These are phyloP conservation scores for Eucalyptus pumila DNA, from an alignment of 345 rosid species.

Conservation along the genomic window DNA sequence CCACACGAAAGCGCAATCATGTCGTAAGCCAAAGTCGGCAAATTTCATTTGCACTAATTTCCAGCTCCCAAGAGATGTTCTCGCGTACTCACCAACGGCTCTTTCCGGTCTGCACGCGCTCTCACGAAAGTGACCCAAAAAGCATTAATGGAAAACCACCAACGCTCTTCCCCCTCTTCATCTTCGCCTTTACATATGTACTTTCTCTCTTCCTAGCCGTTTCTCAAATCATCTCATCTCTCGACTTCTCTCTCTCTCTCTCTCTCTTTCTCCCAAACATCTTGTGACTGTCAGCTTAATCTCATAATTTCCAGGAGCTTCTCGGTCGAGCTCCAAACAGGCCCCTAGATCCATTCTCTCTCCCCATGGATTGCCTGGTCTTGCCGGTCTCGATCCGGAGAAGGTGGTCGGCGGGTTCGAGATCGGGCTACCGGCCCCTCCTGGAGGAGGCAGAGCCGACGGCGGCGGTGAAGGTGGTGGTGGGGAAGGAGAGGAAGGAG, in stretches of 20 bases:
- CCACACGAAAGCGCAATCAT: neutral
- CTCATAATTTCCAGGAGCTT: neutral
- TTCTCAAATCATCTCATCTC: neutral
- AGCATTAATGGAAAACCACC: neutral
- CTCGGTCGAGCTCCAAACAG: neutral
- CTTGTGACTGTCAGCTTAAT: neutral
- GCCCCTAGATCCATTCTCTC: too few species aligned
- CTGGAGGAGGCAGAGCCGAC: neutral
- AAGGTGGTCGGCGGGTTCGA: slow-evolving; percentile 18
- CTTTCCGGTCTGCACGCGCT: neutral
- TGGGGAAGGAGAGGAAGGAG: slow-evolving; percentile 68
- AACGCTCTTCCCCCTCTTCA: neutral
- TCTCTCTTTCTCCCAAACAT: neutral
- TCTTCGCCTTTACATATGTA: neutral
- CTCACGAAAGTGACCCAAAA: neutral
- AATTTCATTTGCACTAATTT: neutral
- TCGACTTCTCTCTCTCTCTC: neutral
- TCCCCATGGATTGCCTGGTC: slow-evolving; percentile 54
- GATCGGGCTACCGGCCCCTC: slow-evolving; percentile 33
- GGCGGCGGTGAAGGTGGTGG: slow-evolving; percentile 53
- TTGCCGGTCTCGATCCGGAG: slow-evolving; percentile 30
- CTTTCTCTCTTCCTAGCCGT: neutral
- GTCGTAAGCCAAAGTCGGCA: neutral
- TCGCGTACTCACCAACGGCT: neutral
- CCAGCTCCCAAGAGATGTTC: neutral